phyloP scores from a whole-genome alignment of 306 rosid genomes.

The Citrullus colocynthis region DNA sequence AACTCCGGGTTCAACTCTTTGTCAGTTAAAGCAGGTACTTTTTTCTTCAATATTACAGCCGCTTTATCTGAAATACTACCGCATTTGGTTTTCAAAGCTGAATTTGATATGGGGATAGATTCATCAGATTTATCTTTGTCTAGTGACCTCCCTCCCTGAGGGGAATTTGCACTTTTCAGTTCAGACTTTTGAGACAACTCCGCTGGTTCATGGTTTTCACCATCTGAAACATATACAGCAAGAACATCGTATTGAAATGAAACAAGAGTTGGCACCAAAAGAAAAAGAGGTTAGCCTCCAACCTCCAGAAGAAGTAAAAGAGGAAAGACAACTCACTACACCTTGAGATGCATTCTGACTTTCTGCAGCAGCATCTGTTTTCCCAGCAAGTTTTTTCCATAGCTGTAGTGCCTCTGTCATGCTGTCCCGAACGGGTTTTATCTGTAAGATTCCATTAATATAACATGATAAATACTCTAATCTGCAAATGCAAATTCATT shows the following conservation, averaged over 20 bases:
- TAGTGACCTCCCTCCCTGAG: constrained; percentile 36
- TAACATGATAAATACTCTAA: background rate
- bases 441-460: constrained; percentile 29
- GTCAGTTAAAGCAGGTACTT: constrained; percentile 61
- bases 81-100: constrained; percentile 35
- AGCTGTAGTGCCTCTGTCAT: constrained; percentile 82
- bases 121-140: constrained; percentile 39
- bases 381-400: constrained; percentile 75
- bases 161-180: constrained; percentile 24
- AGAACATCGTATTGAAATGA: background rate
- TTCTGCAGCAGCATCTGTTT: constrained; percentile 49
- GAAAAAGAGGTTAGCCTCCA: background rate
- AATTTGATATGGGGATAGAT: constrained; percentile 38
- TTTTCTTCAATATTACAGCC: constrained; percentile 83
- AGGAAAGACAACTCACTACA: constrained; percentile 14
- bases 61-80: constrained; percentile 61
- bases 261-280: constrained; percentile 6
- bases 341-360: constrained; percentile 41
- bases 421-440: constrained; percentile 89
- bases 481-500: background rate
- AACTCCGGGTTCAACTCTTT: constrained; percentile 85
- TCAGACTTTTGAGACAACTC: constrained; percentile 35
- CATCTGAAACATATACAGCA: constrained; percentile 21
- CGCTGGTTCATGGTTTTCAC: constrained; percentile 30
- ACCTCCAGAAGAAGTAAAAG: background rate